Percentiles rank a stretch among this genome's conserved stretches.
Evolutionary conservation across 805 yeast genomes (phyloP).

Genomic region (Candida succiphila): DNA sequence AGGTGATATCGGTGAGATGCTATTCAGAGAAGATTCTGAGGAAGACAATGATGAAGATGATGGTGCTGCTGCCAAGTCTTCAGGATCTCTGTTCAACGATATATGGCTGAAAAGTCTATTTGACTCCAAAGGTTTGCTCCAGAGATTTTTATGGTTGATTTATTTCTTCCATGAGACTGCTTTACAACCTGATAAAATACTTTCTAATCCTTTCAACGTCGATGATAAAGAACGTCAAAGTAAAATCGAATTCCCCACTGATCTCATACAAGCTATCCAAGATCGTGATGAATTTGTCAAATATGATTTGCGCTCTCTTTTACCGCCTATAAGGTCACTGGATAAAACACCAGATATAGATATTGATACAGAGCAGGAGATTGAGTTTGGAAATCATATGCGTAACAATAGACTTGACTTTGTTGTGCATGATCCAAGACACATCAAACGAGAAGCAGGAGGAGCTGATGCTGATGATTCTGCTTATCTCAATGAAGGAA

Average conservation of each 20-base stretch:
- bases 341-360: slow-evolving; percentile 15
- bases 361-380: slow-evolving; percentile 37
- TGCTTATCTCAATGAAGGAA: neutral
- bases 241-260: slow-evolving; percentile 6
- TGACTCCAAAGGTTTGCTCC: slow-evolving; percentile 57
- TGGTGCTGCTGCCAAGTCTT: slow-evolving; percentile 3
- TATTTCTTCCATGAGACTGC: slow-evolving; percentile 74
- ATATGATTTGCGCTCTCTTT: slow-evolving; percentile 9
- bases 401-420: slow-evolving; percentile 25
- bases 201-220: slow-evolving; percentile 21
- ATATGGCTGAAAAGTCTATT: slow-evolving; percentile 55
- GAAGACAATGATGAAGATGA: too few relatives aligned
- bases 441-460: neutral
- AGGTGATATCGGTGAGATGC: slow-evolving; percentile 19
- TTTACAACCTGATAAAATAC: slow-evolving; percentile 35
- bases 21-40: slow-evolving; percentile 15
- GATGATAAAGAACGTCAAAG: slow-evolving; percentile 1
- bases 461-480: too few relatives aligned
- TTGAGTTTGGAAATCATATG: slow-evolving; percentile 39
- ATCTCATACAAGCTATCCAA: slow-evolving; percentile 13
- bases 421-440: neutral
- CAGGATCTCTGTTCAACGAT: slow-evolving; percentile 55
- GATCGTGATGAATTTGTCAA: slow-evolving; percentile 10
- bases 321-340: neutral
- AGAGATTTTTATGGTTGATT: slow-evolving; percentile 72